phyloP scores from a whole-genome alignment of 2,329 filamentous ascomycete genomes.

The Sclerotinia glacialis region DNA sequence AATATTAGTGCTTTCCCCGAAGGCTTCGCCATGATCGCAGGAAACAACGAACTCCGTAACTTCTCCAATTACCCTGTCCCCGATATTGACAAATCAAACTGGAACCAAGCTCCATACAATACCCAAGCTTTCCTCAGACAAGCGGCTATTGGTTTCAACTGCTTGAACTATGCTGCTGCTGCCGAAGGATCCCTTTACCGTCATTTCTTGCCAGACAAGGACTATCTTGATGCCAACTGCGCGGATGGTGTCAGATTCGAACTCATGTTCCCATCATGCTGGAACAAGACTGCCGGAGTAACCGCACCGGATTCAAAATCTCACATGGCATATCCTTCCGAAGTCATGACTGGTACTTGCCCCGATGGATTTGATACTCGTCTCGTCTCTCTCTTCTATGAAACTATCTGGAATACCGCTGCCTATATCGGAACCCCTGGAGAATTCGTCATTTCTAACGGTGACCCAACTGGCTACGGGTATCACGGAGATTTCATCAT shows the following conservation, averaged over 20 bases:
- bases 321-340: slow-evolving; percentile 74
- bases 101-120: slow-evolving; percentile 57
- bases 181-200: slow-evolving; percentile 65
- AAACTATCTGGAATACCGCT: slow-evolving; percentile 78
- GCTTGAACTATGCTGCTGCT: slow-evolving; percentile 69
- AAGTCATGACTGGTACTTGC: slow-evolving; percentile 74
- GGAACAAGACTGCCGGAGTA: slow-evolving; percentile 65
- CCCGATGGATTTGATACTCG: slow-evolving; percentile 66
- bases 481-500: slow-evolving; percentile 80
- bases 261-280: slow-evolving; percentile 86
- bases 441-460: slow-evolving; percentile 72
- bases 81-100: slow-evolving; percentile 65
- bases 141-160: slow-evolving; percentile 92
- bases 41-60: slow-evolving; percentile 63
- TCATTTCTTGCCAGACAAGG: slow-evolving; percentile 77
- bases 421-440: slow-evolving; percentile 62
- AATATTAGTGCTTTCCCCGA: slow-evolving; percentile 68
- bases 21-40: slow-evolving; percentile 79
- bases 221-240: slow-evolving; percentile 77
- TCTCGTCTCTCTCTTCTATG: slow-evolving; percentile 74
- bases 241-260: slow-evolving; percentile 78
- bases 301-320: slow-evolving; percentile 54
- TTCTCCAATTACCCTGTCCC: slow-evolving; percentile 64
- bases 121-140: slow-evolving; percentile 67
- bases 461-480: slow-evolving; percentile 73